A percentile compares a stretch with the other conserved stretches of the same genome.
phyloP scores from a whole-genome alignment of 495 filamentous ascomycete species.

The Gamarada debralockiae region DNA sequence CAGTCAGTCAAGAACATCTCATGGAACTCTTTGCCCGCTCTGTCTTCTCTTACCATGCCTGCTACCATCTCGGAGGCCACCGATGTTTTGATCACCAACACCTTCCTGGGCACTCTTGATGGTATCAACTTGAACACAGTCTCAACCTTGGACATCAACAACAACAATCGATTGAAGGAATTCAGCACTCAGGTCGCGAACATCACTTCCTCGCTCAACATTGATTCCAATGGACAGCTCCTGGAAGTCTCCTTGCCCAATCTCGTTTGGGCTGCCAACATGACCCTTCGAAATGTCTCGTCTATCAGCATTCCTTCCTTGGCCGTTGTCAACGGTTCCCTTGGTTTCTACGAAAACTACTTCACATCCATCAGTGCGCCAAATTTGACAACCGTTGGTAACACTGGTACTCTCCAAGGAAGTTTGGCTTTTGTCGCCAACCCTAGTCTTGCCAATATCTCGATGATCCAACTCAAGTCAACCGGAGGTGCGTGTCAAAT shows the following conservation, averaged over 20 bases:
- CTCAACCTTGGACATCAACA: constrained; percentile 67
- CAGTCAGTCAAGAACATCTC: constrained; percentile 57
- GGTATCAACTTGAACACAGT: constrained; percentile 72
- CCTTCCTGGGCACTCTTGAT: constrained; percentile 65
- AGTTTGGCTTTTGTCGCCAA: constrained; percentile 70
- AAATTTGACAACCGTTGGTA: constrained; percentile 77
- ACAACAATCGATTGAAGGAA: constrained; percentile 66
- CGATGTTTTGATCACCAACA: constrained; percentile 75
- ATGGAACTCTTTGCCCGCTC: constrained; percentile 68
- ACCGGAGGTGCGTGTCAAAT: constrained; percentile 78
- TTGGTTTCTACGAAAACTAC: constrained; percentile 80
- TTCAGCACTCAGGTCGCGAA: constrained; percentile 71
- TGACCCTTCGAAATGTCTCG: constrained; percentile 85
- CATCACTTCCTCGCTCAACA: constrained; percentile 56
- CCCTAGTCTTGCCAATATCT: constrained; percentile 68
- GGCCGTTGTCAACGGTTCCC: constrained; percentile 65
- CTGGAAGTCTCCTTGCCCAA: constrained; percentile 65
- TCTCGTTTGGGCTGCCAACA: constrained; percentile 72
- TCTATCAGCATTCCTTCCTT: constrained; percentile 74
- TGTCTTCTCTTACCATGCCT: constrained; percentile 65
- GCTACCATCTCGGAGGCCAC: constrained; percentile 54
- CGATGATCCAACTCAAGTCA: constrained; percentile 59
- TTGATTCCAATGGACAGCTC: constrained; percentile 61
- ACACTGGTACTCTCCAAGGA: constrained; percentile 39
- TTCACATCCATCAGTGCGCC: constrained; percentile 65